Base-by-base conservation (phyloP, 331 rosid species). In the Quercus phellos region DNA sequence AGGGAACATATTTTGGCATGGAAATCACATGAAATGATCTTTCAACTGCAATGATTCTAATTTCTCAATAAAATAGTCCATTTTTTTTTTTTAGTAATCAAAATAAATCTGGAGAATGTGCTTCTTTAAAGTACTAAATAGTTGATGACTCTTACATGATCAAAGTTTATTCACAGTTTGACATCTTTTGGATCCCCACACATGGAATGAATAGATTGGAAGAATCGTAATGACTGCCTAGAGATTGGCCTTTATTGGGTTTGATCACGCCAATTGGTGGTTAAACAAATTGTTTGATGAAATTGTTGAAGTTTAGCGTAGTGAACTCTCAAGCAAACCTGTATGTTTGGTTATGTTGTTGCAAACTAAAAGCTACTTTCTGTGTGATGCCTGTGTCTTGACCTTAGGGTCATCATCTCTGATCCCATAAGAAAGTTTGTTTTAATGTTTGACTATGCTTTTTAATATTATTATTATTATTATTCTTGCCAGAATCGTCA, bases 401-500 rank as follows among this genome's bases (percentile, higher is more conserved):
- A 66, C 53, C 4, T 12, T 46, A 46, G 16, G 17, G 46, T 19
- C 63, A 61, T 79, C 18, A 63, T 34, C 32, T 63, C 38, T 73
- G 59, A 60, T 79, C 69, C n/a, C 74, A 32, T 66, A 34, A 66
- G 51, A 18, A 17, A 34, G 13, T 34, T 12, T n/a, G 11, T 38
- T 72, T 9, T 1, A 18, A 21, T 30, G 24, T 59, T 77, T 80
- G 58, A 29, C 55, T 7, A 53, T 75, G 17, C 26, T n/a, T 16
- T 55, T 21, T 4, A 78, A 38, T 5, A 56, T 54, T 59, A 74
- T 72, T 59, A 74, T 72, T 32, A 55, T 54, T 79, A 46, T 70
- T 38, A 35, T 66, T 30, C 77, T 13, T 84, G 84, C 74, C 74
- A 95, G 99, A 95, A 95, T 81, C 98, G 99, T 76, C 96, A 91